Base-by-base conservation (phyloP, 2,329 filamentous ascomycete genomes). In the Emmonsiellopsis sp. region DNA sequence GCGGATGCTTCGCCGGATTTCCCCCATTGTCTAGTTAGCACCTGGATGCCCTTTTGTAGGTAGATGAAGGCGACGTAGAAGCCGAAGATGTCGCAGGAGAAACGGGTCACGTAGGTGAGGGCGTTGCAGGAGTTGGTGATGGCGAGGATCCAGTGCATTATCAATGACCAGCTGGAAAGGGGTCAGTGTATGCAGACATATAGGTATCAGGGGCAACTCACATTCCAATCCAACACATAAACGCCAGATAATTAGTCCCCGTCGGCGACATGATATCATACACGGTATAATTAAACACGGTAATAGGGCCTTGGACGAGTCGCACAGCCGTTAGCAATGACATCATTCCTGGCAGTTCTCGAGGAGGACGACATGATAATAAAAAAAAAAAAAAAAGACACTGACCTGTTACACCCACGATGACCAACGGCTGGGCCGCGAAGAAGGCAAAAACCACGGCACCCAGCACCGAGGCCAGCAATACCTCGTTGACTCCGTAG, bases 1-100 rank as follows among this genome's bases (percentile, higher is more conserved):
- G 78, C 79, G 3, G 74, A 93, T 74, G 65, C 69, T 50, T 86
- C 80, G 48, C 76, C 77, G 54, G 60, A 75, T 69, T 67, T 76
- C 64, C 63, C 73, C 69, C 87, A 90, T 63, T 94, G 86, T 10
- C 85, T 79, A 43, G 84, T 85, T 17, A 95, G 78, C 11, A 94
- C 87, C 69, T 95, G 88, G 57, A 95, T 85, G 13, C 89, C 89
- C 70, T 95, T 95, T 65, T 95, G 88, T 17, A 95, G 77, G 66
- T 95, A 95, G 68, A 95, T 92, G 65, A 87, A 90, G 53, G 89
- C 89, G 47, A 95, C 89, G 66, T 95, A 95, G 72, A 95, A 94
- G 49, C 89, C 90, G 60, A 95, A 95, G 63, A 92, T 93, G 68
- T 95, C 90, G 71, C 90, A 95, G 27, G 88, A 89, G 66, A 95